A percentile compares a stretch with the other conserved stretches of the same genome.
phyloP scores from a whole-genome alignment of 768 basidiomycete species.

The Cyclocybe cylindracea region DNA sequence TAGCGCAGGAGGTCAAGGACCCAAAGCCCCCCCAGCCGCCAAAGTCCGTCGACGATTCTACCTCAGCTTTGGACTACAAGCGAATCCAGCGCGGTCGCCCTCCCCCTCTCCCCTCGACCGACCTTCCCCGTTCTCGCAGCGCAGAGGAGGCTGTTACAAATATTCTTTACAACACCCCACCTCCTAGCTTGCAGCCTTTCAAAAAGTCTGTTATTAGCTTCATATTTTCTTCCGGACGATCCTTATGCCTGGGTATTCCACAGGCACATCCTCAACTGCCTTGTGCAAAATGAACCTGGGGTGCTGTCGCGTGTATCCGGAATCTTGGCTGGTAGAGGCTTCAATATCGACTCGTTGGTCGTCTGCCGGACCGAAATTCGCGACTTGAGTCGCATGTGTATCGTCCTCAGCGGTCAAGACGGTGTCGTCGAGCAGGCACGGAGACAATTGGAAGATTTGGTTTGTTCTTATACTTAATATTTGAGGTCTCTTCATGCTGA shows the following conservation, averaged over 20 bases:
- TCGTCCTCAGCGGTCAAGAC: constrained; percentile 95
- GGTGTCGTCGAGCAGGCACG: constrained; percentile 97
- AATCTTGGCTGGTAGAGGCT: constrained; percentile 94
- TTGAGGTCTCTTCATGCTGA: neutral
- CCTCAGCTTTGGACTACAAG: constrained; percentile 94
- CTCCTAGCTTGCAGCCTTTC: constrained; percentile 87
- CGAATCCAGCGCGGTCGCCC: constrained; percentile 66
- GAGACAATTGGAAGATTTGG: constrained; percentile 93
- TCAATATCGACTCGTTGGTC: constrained; percentile 98
- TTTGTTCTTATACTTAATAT: constrained; percentile 40
- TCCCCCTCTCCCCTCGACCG: constrained; percentile 83
- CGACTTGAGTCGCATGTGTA: constrained; percentile 97
- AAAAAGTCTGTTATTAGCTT: constrained; percentile 66
- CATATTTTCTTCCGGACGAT: neutral
- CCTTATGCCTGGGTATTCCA: constrained; percentile 10
- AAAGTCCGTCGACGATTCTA: constrained; percentile 86
- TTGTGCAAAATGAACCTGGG: constrained; percentile 99
- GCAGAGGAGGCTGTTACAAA: constrained; percentile 98
- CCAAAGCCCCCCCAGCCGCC: constrained; percentile 66
- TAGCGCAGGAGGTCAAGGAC: constrained; percentile 27
- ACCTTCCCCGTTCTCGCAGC: constrained; percentile 78
- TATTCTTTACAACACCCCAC: constrained; percentile 95
- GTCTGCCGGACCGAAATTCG: constrained; percentile 98
- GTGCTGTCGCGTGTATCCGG: constrained; percentile 98
- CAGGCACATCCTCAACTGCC: constrained; percentile 95